Evolutionary conservation across 352 stramenopile genomes (phyloP).

Genomic region (Globisporangium polare): DNA sequence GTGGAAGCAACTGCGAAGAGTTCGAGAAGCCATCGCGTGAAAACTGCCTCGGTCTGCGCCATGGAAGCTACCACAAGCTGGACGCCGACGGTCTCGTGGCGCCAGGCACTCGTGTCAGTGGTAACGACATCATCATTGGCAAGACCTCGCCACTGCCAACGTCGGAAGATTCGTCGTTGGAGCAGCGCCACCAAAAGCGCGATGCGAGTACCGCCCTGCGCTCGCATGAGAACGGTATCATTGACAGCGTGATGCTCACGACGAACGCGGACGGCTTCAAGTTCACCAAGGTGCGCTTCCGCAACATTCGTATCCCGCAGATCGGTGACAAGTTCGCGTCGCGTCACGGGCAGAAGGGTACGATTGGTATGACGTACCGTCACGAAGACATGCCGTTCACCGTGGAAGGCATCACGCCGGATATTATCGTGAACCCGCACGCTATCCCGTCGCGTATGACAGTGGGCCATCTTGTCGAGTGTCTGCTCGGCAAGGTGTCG

Average conservation of each 20-base stretch:
- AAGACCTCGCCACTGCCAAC: slow-evolving; percentile 94
- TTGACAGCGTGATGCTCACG: slow-evolving; percentile 99
- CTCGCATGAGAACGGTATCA: slow-evolving; percentile 98
- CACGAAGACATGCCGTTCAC: slow-evolving; percentile 99
- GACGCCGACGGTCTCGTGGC: slow-evolving; percentile 97
- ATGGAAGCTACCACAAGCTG: slow-evolving; percentile 98
- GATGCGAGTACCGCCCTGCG: slow-evolving; percentile 97
- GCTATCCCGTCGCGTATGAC: slow-evolving; percentile 99
- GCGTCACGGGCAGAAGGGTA: slow-evolving; percentile 90
- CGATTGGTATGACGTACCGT: slow-evolving; percentile 99
- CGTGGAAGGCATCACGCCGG: slow-evolving; percentile 97
- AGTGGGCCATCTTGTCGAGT: slow-evolving; percentile 99
- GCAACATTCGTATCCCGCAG: slow-evolving; percentile 98
- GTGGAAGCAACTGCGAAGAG: slow-evolving; percentile 77
- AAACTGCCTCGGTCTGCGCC: slow-evolving; percentile 92
- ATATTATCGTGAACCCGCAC: slow-evolving; percentile 99
- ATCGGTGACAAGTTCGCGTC: slow-evolving; percentile 99
- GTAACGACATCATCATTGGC: slow-evolving; percentile 98
- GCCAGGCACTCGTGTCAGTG: slow-evolving; percentile 95
- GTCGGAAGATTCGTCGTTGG: slow-evolving; percentile 73
- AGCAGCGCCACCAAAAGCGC: slow-evolving; percentile 94
- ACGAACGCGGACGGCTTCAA: slow-evolving; percentile 97
- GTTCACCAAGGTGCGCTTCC: slow-evolving; percentile 97
- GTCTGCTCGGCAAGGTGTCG: slow-evolving; percentile 98
- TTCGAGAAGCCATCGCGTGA: slow-evolving; percentile 97